Evolutionary conservation across 2,329 filamentous ascomycete genomes (phyloP), one percentile per base, ranked within the genome.

Genomic region (Diaporthe velutina): DNA sequence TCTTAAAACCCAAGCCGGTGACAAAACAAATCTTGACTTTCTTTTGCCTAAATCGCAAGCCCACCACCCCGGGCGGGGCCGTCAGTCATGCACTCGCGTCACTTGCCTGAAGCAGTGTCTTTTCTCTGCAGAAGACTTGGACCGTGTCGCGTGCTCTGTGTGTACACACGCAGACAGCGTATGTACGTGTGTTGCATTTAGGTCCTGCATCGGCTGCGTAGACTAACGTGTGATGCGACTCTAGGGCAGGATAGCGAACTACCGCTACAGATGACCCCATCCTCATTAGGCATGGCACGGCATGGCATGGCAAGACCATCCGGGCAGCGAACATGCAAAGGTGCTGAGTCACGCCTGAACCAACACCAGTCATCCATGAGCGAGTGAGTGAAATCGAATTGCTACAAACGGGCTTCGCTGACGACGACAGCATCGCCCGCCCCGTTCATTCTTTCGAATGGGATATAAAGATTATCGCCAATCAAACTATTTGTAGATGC

Each of bases 11-110:
- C 45, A 52, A 28, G 22, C 22, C 64, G 22, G 22, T 17, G 22
- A 38, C 45, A 52, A 17, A 2, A 15, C 28, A 67, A 50, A n/a
- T 35, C 28, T 66, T n/a, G 42, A 35, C 42, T 35, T 30, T 8
- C 52, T 42, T 50, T 67, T 67, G 61, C 61, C 61, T 67, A 50
- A 67, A 67, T 67, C 42, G 3, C 42, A 67, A 50, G 28, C 60
- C 30, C 28, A n/a, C 19, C 45, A 38, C 15, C 17, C 28, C 17
- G 9, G 28, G 12, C 13, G 25, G 30, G 3, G 22, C n/a, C n/a
- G 7, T 19, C 19, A 19, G 22, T 30, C 64, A 52, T 67, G 33
- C 30, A 67, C 30, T 22, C 64, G 30, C 45, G 45, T 52, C 64
- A 67, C 42, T 22, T 30, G 22, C 42, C 25, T 1, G 12, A 22